Conservation (phyloP, 2,329 filamentous ascomycete genomes). For the Fusarium buxicola region DNA sequence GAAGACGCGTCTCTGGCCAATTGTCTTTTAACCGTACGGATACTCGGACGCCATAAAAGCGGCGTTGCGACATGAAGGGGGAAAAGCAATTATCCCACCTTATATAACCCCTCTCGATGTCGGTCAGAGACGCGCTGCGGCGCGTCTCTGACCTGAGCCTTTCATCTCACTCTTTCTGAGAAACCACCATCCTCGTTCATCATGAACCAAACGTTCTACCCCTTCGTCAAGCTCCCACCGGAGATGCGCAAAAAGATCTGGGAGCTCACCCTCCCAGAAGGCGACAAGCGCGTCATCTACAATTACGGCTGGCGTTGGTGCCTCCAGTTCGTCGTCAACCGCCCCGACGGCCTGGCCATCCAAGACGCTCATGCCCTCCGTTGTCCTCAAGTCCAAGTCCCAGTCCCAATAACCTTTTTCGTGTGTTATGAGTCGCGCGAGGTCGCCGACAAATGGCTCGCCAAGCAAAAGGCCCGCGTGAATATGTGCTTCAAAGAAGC, state of each 20-base stretch:
- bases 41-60: neutral
- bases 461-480: conserved; percentile 1
- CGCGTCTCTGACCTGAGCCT: conserved; percentile 20
- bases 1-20: neutral
- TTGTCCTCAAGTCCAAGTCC: conserved; percentile 28
- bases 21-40: neutral
- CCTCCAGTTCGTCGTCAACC: conserved; percentile 12
- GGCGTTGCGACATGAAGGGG: neutral
- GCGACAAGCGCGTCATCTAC: conserved; percentile 33
- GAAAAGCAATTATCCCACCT: neutral
- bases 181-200: neutral
- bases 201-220: conserved; percentile 28
- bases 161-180: neutral
- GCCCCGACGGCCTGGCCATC: neutral
- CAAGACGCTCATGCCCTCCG: conserved; percentile 5
- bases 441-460: conserved; percentile 31
- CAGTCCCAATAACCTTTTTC: conserved; percentile 21
- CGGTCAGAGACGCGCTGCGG: neutral
- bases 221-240: conserved; percentile 38
- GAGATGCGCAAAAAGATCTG: conserved; percentile 46
- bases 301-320: conserved; percentile 33
- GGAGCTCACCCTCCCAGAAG: conserved; percentile 22
- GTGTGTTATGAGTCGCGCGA: conserved; percentile 43
- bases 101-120: neutral
- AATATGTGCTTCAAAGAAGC: conserved; percentile 14